These are phyloP conservation scores for Orbilia brochopaga DNA, from an alignment of 2,329 filamentous ascomycete species.

Conservation along the genomic window DNA sequence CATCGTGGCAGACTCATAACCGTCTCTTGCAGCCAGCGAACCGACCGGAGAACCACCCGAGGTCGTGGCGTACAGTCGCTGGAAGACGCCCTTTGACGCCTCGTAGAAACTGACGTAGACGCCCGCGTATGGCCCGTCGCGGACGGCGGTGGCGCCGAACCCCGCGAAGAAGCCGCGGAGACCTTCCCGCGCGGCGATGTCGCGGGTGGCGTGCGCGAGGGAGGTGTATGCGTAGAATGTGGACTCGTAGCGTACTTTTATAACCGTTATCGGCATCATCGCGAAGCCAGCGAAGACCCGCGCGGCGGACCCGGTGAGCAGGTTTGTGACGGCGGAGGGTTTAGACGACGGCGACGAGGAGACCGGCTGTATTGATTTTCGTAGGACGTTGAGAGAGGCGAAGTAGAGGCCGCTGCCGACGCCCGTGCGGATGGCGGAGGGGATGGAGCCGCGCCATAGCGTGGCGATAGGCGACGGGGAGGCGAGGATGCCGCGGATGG, in stretches of 20 bases:
- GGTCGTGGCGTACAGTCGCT: constrained; percentile 53
- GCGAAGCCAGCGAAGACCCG: constrained; percentile 85
- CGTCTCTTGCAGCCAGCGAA: constrained; percentile 23
- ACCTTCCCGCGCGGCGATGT: constrained; percentile 77
- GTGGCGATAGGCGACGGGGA: constrained; percentile 71
- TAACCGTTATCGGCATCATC: constrained; percentile 93
- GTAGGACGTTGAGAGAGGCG: constrained; percentile 80
- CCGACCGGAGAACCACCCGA: constrained; percentile 55
- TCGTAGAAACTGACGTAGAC: constrained; percentile 96
- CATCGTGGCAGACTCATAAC: constrained; percentile 62
- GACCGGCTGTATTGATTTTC: constrained; percentile 65
- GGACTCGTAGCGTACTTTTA: constrained; percentile 95
- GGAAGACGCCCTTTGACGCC: constrained; percentile 72
- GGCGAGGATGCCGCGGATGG: constrained; percentile 72
- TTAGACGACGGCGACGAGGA: constrained; percentile 51
- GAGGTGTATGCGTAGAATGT: constrained; percentile 83
- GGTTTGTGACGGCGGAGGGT: constrained; percentile 80
- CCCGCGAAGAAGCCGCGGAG: constrained; percentile 87
- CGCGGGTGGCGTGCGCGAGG: constrained; percentile 71
- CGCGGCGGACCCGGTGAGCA: constrained; percentile 81
- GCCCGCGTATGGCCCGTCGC: constrained; percentile 96
- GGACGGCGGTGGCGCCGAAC: constrained; percentile 88
- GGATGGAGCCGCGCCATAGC: constrained; percentile 91
- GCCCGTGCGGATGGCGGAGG: constrained; percentile 90
- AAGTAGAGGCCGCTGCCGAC: constrained; percentile 95